phyloP scores from a whole-genome alignment of 257 asterid species.

The Przewalskia tangutica region DNA sequence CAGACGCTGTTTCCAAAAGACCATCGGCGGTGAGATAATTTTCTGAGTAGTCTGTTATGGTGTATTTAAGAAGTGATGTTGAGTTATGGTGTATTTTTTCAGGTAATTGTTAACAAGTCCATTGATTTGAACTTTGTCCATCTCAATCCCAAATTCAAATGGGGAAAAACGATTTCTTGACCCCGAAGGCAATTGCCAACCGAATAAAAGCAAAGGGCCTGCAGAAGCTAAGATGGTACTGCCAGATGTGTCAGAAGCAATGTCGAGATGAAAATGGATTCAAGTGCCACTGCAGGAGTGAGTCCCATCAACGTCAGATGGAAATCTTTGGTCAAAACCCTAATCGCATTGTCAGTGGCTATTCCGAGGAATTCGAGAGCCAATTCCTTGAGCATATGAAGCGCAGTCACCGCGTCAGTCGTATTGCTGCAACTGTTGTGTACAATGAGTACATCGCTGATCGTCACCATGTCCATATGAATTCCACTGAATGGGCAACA shows the following conservation, averaged over 20 bases:
- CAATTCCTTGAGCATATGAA: slow-evolving; percentile 77
- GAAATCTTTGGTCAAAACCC: slow-evolving; percentile 85
- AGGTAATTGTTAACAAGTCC: neutral
- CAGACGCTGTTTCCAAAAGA: too few relatives aligned
- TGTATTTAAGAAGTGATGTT: neutral
- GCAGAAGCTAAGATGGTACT: slow-evolving; percentile 89
- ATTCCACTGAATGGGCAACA: slow-evolving; percentile 87
- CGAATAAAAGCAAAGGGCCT: slow-evolving; percentile 75
- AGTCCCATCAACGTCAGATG: slow-evolving; percentile 94
- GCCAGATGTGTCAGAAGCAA: slow-evolving; percentile 96
- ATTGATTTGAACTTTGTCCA: neutral
- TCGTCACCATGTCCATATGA: slow-evolving; percentile 82
- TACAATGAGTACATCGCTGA: slow-evolving; percentile 84
- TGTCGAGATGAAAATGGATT: slow-evolving; percentile 95
- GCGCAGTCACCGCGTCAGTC: slow-evolving; percentile 84
- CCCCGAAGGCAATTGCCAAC: slow-evolving; percentile 93
- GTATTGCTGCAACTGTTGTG: slow-evolving; percentile 87
- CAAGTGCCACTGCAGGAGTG: slow-evolving; percentile 96
- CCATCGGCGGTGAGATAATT: too few relatives aligned
- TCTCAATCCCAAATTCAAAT: slow-evolving; percentile 5
- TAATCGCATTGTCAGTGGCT: slow-evolving; percentile 54
- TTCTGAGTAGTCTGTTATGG: too few relatives aligned
- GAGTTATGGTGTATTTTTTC: neutral
- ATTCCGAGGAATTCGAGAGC: slow-evolving; percentile 69
- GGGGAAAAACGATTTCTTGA: slow-evolving; percentile 83